Conservation (phyloP, 352 stramenopile genomes). For the Phytophthora europaea region DNA sequence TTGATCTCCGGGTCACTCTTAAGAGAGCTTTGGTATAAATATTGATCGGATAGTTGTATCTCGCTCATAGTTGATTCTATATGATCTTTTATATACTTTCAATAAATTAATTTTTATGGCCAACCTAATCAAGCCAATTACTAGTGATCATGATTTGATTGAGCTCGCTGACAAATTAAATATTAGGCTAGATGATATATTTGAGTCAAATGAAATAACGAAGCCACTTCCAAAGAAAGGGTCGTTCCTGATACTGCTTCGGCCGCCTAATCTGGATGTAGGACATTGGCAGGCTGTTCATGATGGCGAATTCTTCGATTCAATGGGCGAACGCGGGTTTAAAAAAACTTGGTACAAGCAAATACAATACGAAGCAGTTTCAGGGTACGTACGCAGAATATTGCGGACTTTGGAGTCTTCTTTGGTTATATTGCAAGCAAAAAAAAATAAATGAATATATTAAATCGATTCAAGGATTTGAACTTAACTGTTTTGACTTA, state of each 20-base stretch:
- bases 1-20: background rate
- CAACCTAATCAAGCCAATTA: background rate
- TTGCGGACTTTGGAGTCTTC: slow-evolving; percentile 2
- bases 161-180: background rate
- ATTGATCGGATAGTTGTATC: background rate
- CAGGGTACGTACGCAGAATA: slow-evolving; percentile 7
- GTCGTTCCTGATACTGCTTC: background rate
- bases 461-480: background rate
- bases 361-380: slow-evolving; percentile 13
- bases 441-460: slow-evolving; percentile 2
- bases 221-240: background rate
- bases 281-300: background rate
- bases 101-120: background rate
- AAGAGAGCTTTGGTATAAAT: background rate
- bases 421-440: slow-evolving; percentile 14
- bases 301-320: background rate
- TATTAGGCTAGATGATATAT: background rate
- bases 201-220: background rate
- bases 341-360: background rate
- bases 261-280: background rate
- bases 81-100: background rate
- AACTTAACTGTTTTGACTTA: background rate
- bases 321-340: background rate
- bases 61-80: slow-evolving; percentile 1
- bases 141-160: background rate